Evolutionary conservation across 1,139 yeast species (phyloP), one percentile per base, ranked within the genome.

Genomic region (Sugiyamaella grinbergsii): DNA sequence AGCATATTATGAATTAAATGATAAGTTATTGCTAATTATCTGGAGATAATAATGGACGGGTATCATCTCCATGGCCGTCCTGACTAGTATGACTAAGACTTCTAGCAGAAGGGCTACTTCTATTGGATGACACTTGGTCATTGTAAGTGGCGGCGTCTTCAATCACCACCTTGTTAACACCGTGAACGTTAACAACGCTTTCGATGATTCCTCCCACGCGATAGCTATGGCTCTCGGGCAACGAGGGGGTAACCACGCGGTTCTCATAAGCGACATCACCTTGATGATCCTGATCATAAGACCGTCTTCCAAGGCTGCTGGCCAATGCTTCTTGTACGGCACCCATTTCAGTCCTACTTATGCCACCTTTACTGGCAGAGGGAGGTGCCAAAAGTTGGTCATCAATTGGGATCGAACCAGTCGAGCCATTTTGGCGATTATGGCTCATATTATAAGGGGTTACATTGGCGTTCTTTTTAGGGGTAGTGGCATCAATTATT

Each of bases 151-250:
- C 11, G 5, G 19, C 59, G 16, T 79, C 81, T 62, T 84, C 91
- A 64, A 90, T 89, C 56, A 90, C 86, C 5, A 95, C 88, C 72
- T 90, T 90, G 61, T 82, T 84, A 15, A 88, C 88, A 49, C 96
- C 97, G 61, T 84, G 83, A 20, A 86, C 87, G 51, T 85, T 86
- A 32, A 89, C 81, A n/a, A 89, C 84, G 39, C 87, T 82, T 68
- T 90, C 96, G 54, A 87, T 80, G 52, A 89, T 83, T 2, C 95
- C 93, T 39, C 89, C 86, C 3, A 85, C 61, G 37, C 70, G 60
- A 48, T 62, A 64, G 34, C 63, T 62, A 61, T 61, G 69, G 29
- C 59, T 34, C 39, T 59, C 67, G 6, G 59, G 59, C 29, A 37
- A 48, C 39, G 36, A 38, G 42, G 55, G 53, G n/a, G 49, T 43